A percentile compares a stretch with the other conserved stretches of the same genome.
Evolutionary conservation across 257 asterid genomes (phyloP).

Genomic region (Eucommia ulmoides): DNA sequence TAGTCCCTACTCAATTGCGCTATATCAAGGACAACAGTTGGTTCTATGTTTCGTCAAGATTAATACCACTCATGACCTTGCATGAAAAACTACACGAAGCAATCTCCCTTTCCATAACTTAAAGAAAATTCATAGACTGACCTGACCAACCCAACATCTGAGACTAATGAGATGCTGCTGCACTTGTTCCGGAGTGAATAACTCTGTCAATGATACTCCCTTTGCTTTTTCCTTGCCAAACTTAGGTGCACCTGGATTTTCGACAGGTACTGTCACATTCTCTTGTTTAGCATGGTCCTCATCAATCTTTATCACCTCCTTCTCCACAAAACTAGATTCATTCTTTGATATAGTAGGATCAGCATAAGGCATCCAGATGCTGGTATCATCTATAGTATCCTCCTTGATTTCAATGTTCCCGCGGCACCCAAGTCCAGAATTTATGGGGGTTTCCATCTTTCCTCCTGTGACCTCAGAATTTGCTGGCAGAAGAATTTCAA

Average conservation of each 20-base stretch:
- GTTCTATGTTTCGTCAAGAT: no score
- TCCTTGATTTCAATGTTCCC: slow-evolving; percentile 25
- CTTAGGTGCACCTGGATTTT: slow-evolving; percentile 42
- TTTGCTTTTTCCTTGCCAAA: slow-evolving; percentile 89
- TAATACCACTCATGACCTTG: no score
- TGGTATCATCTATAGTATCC: slow-evolving; percentile 32
- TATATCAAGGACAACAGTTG: no score
- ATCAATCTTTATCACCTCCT: slow-evolving; percentile 41
- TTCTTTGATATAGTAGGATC: slow-evolving; percentile 25
- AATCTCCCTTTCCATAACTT: no score
- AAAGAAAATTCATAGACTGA: slow-evolving; percentile 19
- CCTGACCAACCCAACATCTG: slow-evolving; percentile 99
- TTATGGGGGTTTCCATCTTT: slow-evolving; percentile 40
- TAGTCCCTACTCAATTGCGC: no score
- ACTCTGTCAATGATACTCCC: slow-evolving; percentile 86
- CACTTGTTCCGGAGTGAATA: slow-evolving; percentile 89
- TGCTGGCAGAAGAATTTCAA: slow-evolving; percentile 20
- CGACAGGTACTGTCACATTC: slow-evolving; percentile 32
- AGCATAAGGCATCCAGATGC: slow-evolving; percentile 30
- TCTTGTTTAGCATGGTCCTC: slow-evolving; percentile 46
- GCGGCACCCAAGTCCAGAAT: no score
- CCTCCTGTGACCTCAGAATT: slow-evolving; percentile 44
- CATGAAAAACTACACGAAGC: no score
- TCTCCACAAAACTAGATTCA: slow-evolving; percentile 28
- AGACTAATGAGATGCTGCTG: slow-evolving; percentile 76